Base-by-base conservation (phyloP, 108 stramenopile genomes). In the Stephanodiscus triporus region DNA sequence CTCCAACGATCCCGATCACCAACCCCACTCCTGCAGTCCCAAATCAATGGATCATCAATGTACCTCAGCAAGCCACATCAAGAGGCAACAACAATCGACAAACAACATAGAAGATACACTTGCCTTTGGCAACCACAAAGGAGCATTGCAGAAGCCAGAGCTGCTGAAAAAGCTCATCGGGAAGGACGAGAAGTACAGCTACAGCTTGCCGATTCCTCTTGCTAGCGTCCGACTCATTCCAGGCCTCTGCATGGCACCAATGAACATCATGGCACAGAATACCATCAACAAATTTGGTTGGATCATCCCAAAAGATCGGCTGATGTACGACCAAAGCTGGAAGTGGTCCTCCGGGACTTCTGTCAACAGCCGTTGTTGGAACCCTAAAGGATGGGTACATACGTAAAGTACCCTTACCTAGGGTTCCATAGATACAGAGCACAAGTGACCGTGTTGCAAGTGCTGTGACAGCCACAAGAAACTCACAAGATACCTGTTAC, bases 251-350 rank as follows among this genome's bases (percentile, higher is more conserved):
- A 26, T 57, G 16, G 56, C 56, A 26, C 56, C 56, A 10, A 26
- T 57, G 27, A 57, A 57, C 56, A 32, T 57, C 23, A 29, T 57
- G 27, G 16, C 24, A 29, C 56, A 57, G 29, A 29, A 32, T 17
- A 57, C 56, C 27, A 57, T 57, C 27, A 13, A 57, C 56, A 27
- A 57, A 57, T 26, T 11, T 3, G 56, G 56, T 29, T 0, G 27
- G 3, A 57, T 57, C 16, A 29, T 29, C 23, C 27, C 16, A 30
- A 57, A 57, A 57, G 23, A 29, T 10, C 4, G 29, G 3, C 56
- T 57, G 27, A 57, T 27, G 24, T 27, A 57, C 29, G 56, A 57
- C 29, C 56, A 57, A 57, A 30, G 56, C 27, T 57, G 29, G 27
- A 22, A 32, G 29, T 57, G 56, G 56, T 29, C 27, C 24, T 57